These are phyloP conservation scores for Plasmodium vivax DNA, from an alignment of 169 alveolate species.

Conservation along the genomic window DNA sequence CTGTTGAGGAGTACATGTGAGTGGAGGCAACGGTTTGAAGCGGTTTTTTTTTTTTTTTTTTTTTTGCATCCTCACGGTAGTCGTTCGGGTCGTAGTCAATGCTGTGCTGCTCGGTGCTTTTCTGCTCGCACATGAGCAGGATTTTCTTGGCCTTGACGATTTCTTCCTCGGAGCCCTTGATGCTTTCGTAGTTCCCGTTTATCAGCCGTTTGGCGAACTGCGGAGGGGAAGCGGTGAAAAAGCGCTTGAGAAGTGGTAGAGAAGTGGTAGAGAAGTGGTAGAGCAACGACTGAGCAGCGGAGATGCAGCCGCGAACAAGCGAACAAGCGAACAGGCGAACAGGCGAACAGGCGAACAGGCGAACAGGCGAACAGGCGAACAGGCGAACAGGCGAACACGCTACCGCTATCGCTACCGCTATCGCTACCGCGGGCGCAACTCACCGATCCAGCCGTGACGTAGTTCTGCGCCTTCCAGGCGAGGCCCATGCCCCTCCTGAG, in stretches of 20 bases:
- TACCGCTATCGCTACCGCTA: too few relatives aligned
- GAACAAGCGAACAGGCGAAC: too few relatives aligned
- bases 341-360: too few relatives aligned
- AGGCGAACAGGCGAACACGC: too few relatives aligned
- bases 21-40: not conserved
- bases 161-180: constrained; percentile 76
- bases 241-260: not conserved
- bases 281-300: not conserved
- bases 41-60: not conserved
- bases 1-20: not conserved
- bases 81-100: constrained; percentile 79
- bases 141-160: constrained; percentile 77
- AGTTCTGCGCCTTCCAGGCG: constrained; percentile 90
- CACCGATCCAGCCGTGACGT: constrained; percentile 84
- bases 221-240: not conserved
- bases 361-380: too few relatives aligned
- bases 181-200: constrained; percentile 67
- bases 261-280: not conserved
- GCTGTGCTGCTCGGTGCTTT: constrained; percentile 78
- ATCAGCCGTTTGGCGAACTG: constrained; percentile 70
- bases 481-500: constrained; percentile 90
- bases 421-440: too few relatives aligned
- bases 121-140: constrained; percentile 78
- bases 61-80: constrained; percentile 56
- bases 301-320: too few relatives aligned